Evolutionary conservation across 306 rosid genomes (phyloP), one percentile per base, ranked within the genome.

Genomic region (Sphenostylis stenocarpa): DNA sequence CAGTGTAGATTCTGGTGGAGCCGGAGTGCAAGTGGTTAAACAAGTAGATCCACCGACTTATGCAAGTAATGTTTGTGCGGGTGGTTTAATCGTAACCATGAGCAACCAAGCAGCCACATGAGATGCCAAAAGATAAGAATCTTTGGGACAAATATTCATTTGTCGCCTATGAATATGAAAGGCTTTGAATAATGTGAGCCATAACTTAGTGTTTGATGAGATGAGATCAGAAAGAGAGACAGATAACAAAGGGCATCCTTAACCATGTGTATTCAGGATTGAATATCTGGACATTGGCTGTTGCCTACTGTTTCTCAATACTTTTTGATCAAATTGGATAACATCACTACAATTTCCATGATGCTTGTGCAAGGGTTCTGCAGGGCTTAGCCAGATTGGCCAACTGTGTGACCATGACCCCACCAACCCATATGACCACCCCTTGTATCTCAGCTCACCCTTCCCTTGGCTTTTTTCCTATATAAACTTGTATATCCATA

Each of bases 361-460:
- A 89, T 85, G 83, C 88, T 56, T 80, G 86, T 87, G 87, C 83
- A 16, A 31, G 85, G 41, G 49, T 60, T 70, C 55, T 38, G 70
- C 36, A 60, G 85, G 87, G 28, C 82, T 63, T 26, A 24, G 85
- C 88, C 87, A 86, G 90, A 85, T 87, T 77, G 89, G 92, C 89
- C 91, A 85, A 84, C 88, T 87, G 88, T 87, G 88, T 86, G 58
- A 65, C 73, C 41, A 20, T 77, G 87, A n/a, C 83, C 98, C 96
- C 85, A 89, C 95, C 82, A 80, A 76, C 88, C 86, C 93, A 90
- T 93, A 92, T 90, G 88, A 88, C 84, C 91, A 88, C 56, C 67
- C 87, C 84, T 72, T 43, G 4, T 56, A 36, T 48, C 69, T 56
- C 58, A 51, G 55, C 69, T 56, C 53, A 23, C 80, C 61, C 73